A percentile compares a stretch with the other conserved stretches of the same genome.
Evolutionary conservation across 148 eudicot genomes (phyloP).

Genomic region (Nepenthes mirabilis): DNA sequence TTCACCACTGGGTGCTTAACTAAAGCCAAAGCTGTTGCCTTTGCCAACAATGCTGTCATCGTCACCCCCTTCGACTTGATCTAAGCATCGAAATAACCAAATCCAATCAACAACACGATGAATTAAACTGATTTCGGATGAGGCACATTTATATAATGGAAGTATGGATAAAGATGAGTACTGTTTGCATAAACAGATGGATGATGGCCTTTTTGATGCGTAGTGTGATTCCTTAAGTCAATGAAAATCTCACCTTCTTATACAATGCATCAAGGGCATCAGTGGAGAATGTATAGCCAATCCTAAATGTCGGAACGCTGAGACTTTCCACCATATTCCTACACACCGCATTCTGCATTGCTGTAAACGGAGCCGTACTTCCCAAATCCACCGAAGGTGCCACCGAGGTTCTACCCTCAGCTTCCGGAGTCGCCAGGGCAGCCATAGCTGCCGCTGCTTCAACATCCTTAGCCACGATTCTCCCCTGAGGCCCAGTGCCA

Average conservation of each 20-base stretch:
- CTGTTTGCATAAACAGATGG: too few relatives aligned
- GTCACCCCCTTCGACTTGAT: constrained; percentile 89
- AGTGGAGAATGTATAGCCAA: constrained; percentile 76
- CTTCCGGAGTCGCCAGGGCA: constrained; percentile 3
- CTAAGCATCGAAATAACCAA: constrained; percentile 21
- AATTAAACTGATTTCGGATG: too few relatives aligned
- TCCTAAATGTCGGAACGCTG: constrained; percentile 81
- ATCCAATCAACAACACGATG: constrained; percentile 3
- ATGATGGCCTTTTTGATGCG: not conserved
- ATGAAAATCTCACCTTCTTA: constrained; percentile 50
- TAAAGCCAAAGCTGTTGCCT: constrained; percentile 92
- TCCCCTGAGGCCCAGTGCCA: constrained; percentile 86
- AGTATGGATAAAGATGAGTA: too few relatives aligned
- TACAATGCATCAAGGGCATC: constrained; percentile 89
- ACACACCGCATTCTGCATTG: constrained; percentile 92
- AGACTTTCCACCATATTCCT: constrained; percentile 92
- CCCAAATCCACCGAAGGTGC: constrained; percentile 43
- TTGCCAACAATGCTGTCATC: constrained; percentile 90
- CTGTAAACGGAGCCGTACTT: constrained; percentile 68
- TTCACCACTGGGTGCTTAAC: constrained; percentile 80
- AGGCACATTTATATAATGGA: too few relatives aligned
- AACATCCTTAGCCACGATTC: constrained; percentile 98
- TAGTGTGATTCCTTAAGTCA: not conserved
- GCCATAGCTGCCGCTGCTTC: constrained; percentile 45
- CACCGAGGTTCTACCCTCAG: constrained; percentile 6